Evolutionary conservation across 495 filamentous ascomycete genomes (phyloP), one percentile per base, ranked within the genome.

Genomic region (Xanthoparmelia taractica): DNA sequence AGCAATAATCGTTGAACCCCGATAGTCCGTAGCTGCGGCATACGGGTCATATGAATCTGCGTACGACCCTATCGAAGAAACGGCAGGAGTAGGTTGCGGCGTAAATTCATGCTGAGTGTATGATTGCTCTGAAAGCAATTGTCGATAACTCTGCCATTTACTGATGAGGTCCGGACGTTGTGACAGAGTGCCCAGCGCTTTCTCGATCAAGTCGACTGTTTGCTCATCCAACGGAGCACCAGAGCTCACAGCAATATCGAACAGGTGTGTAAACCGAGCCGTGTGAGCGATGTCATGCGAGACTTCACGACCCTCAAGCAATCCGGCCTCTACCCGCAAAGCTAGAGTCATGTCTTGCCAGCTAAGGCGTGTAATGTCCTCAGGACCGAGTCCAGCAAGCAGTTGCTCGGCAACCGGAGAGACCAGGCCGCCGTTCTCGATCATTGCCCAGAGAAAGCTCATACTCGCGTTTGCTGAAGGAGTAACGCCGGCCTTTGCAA

Each of bases 21-120:
- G 90, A 78, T 93, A 90, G 74, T 98, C 94, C 61, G 90, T 95
- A 57, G 84, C 91, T 65, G 88, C 83, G 33, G 86, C 87, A 71
- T 97, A 96, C 0, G 94, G 94, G 69, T 98, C 94, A 68, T 85
- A 92, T 4, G 84, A 85, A 63, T 97, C 92, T 64, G 92, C 85
- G 60, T 79, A 82, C 48, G 80, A 76, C 17, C 82, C 73, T 59
- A 69, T 69, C 36, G 69, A 64, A 70, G 41, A 70, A 69, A 65
- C 70, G 76, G 70, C 54, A 69, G 55, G 68, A 34, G 58, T 67
- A 41, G 64, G 31, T 56, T 61, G 36, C 70, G 72, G 25, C 65
- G 75, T 31, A 66, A 70, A 63, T 67, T 74, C 47, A 66, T 55
- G 73, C 18, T 74, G 75, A 13, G 73, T 70, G 60, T 68, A 67